These are phyloP conservation scores for Sporothrix brunneoviolacea DNA, from an alignment of 2,329 filamentous ascomycete species.

Conservation along the genomic window DNA sequence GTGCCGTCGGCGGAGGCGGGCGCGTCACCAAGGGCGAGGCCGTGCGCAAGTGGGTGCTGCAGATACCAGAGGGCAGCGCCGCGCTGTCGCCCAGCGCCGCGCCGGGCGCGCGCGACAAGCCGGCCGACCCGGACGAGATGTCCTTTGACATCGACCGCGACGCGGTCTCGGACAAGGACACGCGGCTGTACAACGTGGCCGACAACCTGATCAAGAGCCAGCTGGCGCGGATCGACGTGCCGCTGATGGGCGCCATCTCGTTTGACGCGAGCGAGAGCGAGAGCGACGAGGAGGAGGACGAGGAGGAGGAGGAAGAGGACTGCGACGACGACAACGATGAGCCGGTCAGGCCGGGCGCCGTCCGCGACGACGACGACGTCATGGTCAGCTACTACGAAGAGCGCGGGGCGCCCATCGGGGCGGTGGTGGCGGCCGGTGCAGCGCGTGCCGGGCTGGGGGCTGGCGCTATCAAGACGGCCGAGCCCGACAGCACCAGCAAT, in stretches of 20 bases:
- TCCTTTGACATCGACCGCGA: constrained; percentile 37
- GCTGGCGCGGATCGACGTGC: constrained; percentile 39
- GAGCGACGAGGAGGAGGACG: constrained; percentile 31
- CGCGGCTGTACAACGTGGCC: constrained; percentile 37
- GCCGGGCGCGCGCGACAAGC: constrained; percentile 20
- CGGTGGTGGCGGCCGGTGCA: constrained; percentile 17
- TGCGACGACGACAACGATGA: constrained; percentile 24
- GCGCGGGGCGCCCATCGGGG: constrained; percentile 22
- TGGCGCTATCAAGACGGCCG: background rate
- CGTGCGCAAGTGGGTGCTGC: constrained; percentile 38
- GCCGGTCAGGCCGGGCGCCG: constrained; percentile 20
- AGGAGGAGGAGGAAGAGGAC: constrained; percentile 22
- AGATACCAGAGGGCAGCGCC: constrained; percentile 27
- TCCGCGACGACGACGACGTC: constrained; percentile 23
- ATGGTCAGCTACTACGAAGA: constrained; percentile 24
- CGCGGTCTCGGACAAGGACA: constrained; percentile 34
- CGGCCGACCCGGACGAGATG: constrained; percentile 33
- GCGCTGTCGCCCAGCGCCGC: constrained; percentile 28
- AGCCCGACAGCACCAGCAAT: background rate
- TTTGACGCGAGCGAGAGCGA: constrained; percentile 37
- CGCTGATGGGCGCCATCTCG: constrained; percentile 37
- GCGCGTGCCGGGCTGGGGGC: constrained; percentile 6
- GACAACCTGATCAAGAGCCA: constrained; percentile 43
- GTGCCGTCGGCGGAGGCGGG: background rate
- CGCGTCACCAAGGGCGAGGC: constrained; percentile 32